Evolutionary conservation across 2,329 filamentous ascomycete species (phyloP).

Genomic region (Mycosphaerella sp.): DNA sequence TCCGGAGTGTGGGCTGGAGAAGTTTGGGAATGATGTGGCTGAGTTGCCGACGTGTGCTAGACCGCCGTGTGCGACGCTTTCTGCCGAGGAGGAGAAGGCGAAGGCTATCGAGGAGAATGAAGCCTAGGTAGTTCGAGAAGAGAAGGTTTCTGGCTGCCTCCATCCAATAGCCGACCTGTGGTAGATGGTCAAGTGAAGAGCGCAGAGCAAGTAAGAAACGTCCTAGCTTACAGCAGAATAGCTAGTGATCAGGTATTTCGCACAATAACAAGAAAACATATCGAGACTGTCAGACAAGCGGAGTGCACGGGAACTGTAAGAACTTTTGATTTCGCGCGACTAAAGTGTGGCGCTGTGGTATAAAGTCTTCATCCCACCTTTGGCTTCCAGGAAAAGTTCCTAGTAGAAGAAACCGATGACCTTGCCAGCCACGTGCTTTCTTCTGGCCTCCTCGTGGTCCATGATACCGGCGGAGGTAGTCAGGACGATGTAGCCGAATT

Average conservation of each 20-base stretch:
- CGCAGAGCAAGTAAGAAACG: neutral
- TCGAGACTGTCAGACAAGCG: neutral
- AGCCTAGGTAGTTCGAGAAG: too few species aligned
- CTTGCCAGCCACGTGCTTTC: slow-evolving; percentile 99
- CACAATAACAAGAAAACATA: neutral
- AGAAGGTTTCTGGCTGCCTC: too few species aligned
- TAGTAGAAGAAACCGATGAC: slow-evolving; percentile 99
- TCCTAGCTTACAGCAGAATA: too few species aligned
- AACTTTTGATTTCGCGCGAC: slow-evolving; percentile 23
- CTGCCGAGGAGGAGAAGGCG: too few species aligned
- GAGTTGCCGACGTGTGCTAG: neutral
- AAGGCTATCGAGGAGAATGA: too few species aligned
- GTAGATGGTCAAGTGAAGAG: neutral
- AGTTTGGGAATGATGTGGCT: too few species aligned
- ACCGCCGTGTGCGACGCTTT: too few species aligned
- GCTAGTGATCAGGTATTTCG: too few species aligned
- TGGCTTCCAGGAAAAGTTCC: slow-evolving; percentile 7
- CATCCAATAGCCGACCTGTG: neutral
- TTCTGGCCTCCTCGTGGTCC: slow-evolving; percentile 99
- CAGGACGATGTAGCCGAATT: slow-evolving; percentile 99
- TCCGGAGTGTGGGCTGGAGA: too few species aligned
- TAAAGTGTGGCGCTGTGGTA: slow-evolving; percentile 16
- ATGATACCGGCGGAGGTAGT: slow-evolving; percentile 99
- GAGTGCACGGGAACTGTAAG: slow-evolving; percentile 5
- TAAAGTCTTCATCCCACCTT: slow-evolving; percentile 11